Evolutionary conservation across 179 eudicot genomes (phyloP).

Genomic region (Heliamphora pulchella): DNA sequence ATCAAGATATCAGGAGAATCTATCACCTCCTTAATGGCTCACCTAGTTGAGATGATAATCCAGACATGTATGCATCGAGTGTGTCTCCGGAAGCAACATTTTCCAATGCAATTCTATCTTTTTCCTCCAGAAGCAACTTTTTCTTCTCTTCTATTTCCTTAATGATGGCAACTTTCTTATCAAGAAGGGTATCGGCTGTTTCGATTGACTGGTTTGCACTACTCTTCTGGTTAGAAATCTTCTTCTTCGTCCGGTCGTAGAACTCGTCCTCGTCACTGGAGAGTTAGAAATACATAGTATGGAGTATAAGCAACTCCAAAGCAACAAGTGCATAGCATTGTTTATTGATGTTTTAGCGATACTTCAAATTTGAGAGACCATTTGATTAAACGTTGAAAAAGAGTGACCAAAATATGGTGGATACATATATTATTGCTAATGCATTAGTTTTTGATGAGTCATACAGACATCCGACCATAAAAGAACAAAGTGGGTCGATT

Average conservation of each 20-base stretch:
- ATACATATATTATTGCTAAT: neutral
- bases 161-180: constrained; percentile 59
- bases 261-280: constrained; percentile 92
- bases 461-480: neutral
- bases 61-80: constrained; percentile 93
- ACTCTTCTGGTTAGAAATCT: constrained; percentile 40
- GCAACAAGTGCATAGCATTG: neutral
- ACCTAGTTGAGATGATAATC: constrained; percentile 88
- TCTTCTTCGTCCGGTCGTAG: constrained; percentile 84
- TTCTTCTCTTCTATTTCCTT: constrained; percentile 71
- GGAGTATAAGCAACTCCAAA: constrained; percentile 3
- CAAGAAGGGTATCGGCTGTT: constrained; percentile 94
- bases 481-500: neutral
- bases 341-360: neutral
- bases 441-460: neutral
- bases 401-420: neutral
- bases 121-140: constrained; percentile 55
- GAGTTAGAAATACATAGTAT: constrained; percentile 4
- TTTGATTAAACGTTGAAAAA: neutral
- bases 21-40: constrained; percentile 12
- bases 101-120: constrained; percentile 33
- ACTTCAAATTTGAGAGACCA: neutral
- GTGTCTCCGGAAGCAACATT: constrained; percentile 56
- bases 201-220: constrained; percentile 61
- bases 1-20: neutral